Percentiles rank a stretch among this genome's conserved stretches.
Conservation (phyloP, 306 rosid species). For the Trifolium repens region DNA sequence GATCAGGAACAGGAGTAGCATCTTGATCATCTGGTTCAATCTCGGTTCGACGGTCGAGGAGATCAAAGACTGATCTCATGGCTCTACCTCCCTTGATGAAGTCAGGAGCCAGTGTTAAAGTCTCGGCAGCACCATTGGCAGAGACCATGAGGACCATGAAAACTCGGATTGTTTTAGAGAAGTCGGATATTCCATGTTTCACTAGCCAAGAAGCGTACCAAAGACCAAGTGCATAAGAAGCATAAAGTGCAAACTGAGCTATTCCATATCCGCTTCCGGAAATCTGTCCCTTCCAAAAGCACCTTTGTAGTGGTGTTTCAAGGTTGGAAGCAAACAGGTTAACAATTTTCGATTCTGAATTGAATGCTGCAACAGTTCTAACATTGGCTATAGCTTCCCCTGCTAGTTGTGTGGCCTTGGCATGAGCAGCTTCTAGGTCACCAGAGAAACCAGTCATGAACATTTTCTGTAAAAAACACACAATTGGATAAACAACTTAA, state of each 20-base stretch:
- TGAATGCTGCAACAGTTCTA: constrained; percentile 96
- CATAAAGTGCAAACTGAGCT: constrained; percentile 95
- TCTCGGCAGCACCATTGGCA: constrained; percentile 98
- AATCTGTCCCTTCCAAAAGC: constrained; percentile 99
- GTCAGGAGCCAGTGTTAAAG: constrained; percentile 96
- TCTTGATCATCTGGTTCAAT: constrained; percentile 92
- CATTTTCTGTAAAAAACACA: constrained; percentile 76
- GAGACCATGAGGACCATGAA: constrained; percentile 99
- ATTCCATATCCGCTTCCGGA: constrained; percentile 96
- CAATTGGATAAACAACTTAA: background rate
- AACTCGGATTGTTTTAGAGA: constrained; percentile 90
- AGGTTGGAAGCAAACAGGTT: constrained; percentile 83
- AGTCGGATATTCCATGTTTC: constrained; percentile 93
- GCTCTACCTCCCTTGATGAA: constrained; percentile 97
- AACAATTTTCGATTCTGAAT: constrained; percentile 87
- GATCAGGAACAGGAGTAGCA: constrained; percentile 83
- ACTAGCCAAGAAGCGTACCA: constrained; percentile 99
- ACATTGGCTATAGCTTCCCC: constrained; percentile 99
- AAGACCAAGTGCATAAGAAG: constrained; percentile 96
- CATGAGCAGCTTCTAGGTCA: constrained; percentile 92
- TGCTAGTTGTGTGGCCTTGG: constrained; percentile 93
- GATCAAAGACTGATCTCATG: constrained; percentile 93
- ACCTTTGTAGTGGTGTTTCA: constrained; percentile 71
- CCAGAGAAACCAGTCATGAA: constrained; percentile 98
- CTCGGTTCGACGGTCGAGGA: constrained; percentile 94